Conservation (phyloP, 768 basidiomycete genomes). For the Dentipellis fragilis region DNA sequence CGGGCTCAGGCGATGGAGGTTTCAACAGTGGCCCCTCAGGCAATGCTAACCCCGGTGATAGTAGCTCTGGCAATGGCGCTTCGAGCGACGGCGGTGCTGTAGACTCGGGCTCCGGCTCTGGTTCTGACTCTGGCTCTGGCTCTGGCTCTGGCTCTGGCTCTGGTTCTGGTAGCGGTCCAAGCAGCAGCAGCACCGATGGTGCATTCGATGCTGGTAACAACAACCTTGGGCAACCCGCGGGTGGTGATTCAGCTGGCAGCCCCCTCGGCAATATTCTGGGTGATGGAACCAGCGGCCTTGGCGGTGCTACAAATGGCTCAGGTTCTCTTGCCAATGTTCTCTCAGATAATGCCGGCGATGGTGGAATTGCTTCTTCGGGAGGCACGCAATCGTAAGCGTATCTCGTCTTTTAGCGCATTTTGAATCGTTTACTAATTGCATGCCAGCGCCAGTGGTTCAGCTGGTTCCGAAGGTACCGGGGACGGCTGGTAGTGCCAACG, state of each 20-base stretch:
- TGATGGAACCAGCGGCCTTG: constrained; percentile 14
- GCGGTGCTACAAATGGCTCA: constrained; percentile 15
- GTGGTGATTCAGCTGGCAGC: constrained; percentile 9
- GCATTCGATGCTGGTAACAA: not conserved
- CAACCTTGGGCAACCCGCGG: not conserved
- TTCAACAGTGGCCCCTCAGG: not conserved
- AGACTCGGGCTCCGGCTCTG: not conserved
- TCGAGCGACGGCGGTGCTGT: not conserved
- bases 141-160: not conserved
- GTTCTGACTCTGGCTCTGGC: not conserved
- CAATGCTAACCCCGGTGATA: not conserved
- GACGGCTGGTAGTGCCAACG: not conserved
- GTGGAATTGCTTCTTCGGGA: constrained; percentile 10
- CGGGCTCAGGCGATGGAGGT: not conserved
- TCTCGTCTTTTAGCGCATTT: too few relatives aligned
- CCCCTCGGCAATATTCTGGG: not conserved
- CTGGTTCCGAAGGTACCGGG: not conserved
- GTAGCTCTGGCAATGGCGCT: not conserved
- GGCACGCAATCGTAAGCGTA: constrained; percentile 1
- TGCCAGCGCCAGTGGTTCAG: not conserved
- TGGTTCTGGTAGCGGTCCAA: not conserved
- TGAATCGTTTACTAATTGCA: not conserved
- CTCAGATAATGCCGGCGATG: constrained; percentile 20
- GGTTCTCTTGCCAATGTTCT: constrained; percentile 17
- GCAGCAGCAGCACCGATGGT: not conserved